These are phyloP conservation scores for Fraxinus anomala DNA, from an alignment of 257 asterid species.

Conservation along the genomic window DNA sequence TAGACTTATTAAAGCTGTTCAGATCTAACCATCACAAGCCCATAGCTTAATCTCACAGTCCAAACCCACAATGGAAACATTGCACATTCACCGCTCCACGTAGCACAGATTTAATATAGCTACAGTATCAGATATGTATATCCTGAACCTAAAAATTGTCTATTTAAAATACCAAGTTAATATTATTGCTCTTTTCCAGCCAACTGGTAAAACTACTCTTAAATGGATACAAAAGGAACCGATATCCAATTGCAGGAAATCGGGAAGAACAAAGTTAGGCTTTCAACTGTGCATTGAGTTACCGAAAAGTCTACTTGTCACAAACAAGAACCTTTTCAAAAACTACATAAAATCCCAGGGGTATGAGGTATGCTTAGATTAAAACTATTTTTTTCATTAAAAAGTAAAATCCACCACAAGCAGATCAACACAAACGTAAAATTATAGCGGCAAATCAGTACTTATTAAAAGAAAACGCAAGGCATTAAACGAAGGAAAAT, in stretches of 20 bases:
- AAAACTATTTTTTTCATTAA: no score
- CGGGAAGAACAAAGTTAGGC: neutral
- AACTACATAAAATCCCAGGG: neutral
- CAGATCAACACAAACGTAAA: neutral
- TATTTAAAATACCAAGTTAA: no score
- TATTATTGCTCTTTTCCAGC: no score
- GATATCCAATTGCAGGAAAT: neutral
- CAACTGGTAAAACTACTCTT: no score
- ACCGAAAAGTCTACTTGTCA: neutral
- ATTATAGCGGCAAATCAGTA: no score
- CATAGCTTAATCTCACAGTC: neutral
- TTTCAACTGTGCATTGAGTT: neutral
- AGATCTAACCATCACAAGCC: neutral
- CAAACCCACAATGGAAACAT: neutral
- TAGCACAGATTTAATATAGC: neutral
- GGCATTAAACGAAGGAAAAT: neutral
- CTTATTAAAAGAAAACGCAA: no score
- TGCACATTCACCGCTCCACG: neutral
- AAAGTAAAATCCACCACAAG: neutral
- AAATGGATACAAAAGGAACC: no score
- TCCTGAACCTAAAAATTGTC: neutral
- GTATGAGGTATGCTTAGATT: neutral
- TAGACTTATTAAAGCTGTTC: neutral
- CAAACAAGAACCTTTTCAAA: neutral
- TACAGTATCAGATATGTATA: neutral